Base-by-base conservation (phyloP, 208 protist species). In the Leishmania turanica region DNA sequence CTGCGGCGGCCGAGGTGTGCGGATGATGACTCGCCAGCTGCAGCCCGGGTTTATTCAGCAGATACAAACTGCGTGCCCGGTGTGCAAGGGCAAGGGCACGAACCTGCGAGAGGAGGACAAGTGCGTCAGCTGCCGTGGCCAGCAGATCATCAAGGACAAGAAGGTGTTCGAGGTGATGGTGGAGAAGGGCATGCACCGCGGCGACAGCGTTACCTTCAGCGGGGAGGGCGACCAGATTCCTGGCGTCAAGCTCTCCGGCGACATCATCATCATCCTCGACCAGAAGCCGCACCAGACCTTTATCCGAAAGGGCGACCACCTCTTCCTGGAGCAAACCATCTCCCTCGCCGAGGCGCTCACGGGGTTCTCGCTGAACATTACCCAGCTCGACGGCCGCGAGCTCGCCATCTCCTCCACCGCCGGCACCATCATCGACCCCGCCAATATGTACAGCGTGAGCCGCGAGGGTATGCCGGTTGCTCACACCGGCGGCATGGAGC, bases 151-250 rank as follows among this genome's bases (percentile, higher is more conserved):
- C 49, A 95, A 97, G 86, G 98, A 99, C 49, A 97, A 98, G 80
- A 99, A 99, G 91, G 90, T 99, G 53, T 96, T 99, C 65, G 98
- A 99, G 85, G 96, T 99, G 42, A 90, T 99, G 75, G 96, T 99
- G 70, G 98, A 99, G 62, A 96, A 97, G 74, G 99, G 99, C 77
- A 99, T 99, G 98, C 91, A 96, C 82, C 83, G 96, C 62, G 96
- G 96, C 64, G 98, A 99, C 86, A 97, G 98, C 83, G 98, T 99
- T 78, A 91, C 90, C 5, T 99, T 99, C 88, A 62, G 75, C 58
- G 98, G 98, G 65, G 99, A 99, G 80, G 99, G 97, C 70, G 98
- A 99, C 64, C 96, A 99, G 83, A 95, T 95, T 79, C 97, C 98
- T n/a, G 97, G 93, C 68, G 89, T 99, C 47, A 84, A 90, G 54